A percentile compares a stretch with the other conserved stretches of the same genome.
phyloP scores from a whole-genome alignment of 371 early-diverging fungal genomes.

The Circinella umbellata region DNA sequence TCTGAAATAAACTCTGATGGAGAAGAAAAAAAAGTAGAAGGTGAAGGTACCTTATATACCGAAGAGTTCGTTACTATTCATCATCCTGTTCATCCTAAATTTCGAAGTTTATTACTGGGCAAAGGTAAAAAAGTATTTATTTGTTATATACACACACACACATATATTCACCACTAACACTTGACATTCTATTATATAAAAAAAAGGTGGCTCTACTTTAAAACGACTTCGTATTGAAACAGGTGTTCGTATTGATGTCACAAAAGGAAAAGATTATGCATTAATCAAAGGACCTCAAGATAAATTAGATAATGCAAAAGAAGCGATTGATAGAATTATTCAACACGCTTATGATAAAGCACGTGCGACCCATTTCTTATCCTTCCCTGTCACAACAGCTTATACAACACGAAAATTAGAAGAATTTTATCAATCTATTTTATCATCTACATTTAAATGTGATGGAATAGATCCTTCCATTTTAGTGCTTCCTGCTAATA shows the following conservation, averaged over 20 bases:
- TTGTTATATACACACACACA: no score
- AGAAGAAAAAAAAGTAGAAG: conserved; percentile 5
- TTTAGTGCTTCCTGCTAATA: conserved; percentile 28
- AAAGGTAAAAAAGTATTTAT: neutral
- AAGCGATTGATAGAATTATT: conserved; percentile 30
- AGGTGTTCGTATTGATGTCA: conserved; percentile 36
- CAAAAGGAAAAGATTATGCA: conserved; percentile 31
- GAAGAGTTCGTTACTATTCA: conserved; percentile 32
- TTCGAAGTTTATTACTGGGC: conserved; percentile 37
- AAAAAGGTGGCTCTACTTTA: conserved; percentile 18
- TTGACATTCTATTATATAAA: no score
- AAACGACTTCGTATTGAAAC: conserved; percentile 36
- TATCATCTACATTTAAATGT: conserved; percentile 25
- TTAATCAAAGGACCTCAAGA: conserved; percentile 39
- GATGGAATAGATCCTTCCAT: conserved; percentile 29
- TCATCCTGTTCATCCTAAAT: conserved; percentile 33
- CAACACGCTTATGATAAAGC: conserved; percentile 17
- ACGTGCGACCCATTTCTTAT: conserved; percentile 39
- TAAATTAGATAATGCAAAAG: conserved; percentile 33
- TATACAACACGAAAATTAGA: conserved; percentile 29
- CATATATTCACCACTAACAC: no score
- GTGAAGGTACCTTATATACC: conserved; percentile 21
- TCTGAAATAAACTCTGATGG: neutral
- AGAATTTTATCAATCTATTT: conserved; percentile 29
- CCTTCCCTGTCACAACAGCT: conserved; percentile 27